Conservation (phyloP, 2,329 filamentous ascomycete genomes). For the Nothophoma quercina region DNA sequence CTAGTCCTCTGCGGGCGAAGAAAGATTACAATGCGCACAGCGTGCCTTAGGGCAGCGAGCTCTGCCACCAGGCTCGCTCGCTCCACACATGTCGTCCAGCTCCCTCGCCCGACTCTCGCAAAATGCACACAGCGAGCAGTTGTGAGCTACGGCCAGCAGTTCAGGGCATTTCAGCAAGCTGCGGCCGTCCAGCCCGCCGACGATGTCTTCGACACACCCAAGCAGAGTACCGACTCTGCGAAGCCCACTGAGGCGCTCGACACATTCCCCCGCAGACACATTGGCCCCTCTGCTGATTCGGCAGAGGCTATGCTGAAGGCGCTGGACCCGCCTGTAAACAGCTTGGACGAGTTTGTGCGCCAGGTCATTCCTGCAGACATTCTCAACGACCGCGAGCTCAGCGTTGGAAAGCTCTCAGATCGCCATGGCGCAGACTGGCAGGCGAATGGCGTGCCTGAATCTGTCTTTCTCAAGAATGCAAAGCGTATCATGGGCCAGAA, state of each 20-base stretch:
- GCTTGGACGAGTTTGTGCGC: conserved; percentile 81
- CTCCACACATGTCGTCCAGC: conserved; percentile 28
- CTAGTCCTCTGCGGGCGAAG: conserved; percentile 9
- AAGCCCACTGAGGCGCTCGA: conserved; percentile 59
- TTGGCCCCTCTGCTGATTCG: conserved; percentile 77
- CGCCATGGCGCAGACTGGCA: conserved; percentile 55
- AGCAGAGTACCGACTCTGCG: conserved; percentile 26
- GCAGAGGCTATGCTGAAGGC: conserved; percentile 79
- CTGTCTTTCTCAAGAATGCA: conserved; percentile 63
- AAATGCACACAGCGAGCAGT: conserved; percentile 26
- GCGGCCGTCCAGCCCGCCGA: conserved; percentile 29
- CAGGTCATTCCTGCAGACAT: conserved; percentile 86
- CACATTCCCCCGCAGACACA: conserved; percentile 82
- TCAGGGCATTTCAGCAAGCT: conserved; percentile 36
- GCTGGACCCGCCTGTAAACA: conserved; percentile 75
- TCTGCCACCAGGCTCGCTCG: conserved; percentile 37
- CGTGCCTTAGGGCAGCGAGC: conserved; percentile 43
- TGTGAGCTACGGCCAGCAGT: conserved; percentile 24
- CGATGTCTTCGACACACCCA: conserved; percentile 41
- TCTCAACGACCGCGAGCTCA: conserved; percentile 70
- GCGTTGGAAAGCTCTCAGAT: conserved; percentile 54
- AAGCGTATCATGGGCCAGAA: conserved; percentile 67
- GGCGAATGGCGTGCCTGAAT: conserved; percentile 59
- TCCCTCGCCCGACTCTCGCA: conserved; percentile 31
- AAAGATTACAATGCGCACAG: conserved; percentile 38